phyloP scores from a whole-genome alignment of 2,329 filamentous ascomycete species.

The Basipetospora chlamydospora region DNA sequence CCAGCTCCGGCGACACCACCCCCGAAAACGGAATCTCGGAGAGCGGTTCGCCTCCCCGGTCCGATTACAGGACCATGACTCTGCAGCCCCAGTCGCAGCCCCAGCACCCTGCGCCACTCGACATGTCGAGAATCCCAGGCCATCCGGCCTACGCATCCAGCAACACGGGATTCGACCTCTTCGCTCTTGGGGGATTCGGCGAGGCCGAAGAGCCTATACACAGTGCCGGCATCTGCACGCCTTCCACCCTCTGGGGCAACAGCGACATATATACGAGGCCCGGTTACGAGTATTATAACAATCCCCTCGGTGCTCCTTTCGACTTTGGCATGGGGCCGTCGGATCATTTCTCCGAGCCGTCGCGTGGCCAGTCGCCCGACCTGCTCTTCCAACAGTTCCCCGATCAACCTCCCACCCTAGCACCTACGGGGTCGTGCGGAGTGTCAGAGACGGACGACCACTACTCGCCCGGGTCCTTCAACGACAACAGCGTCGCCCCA shows the following conservation, averaged over 20 bases:
- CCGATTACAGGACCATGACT: conserved; percentile 37
- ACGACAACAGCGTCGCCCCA: conserved; percentile 10
- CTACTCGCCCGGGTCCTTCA: neutral
- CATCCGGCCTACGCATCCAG: conserved; percentile 31
- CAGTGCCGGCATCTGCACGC: conserved; percentile 45
- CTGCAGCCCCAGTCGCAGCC: too few species aligned
- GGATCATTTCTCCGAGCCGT: too few species aligned
- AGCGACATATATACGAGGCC: conserved; percentile 15
- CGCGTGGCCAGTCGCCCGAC: conserved; percentile 3
- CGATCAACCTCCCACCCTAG: conserved; percentile 21
- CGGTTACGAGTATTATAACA: too few species aligned
- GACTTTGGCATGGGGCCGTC: too few species aligned
- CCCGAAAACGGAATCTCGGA: conserved; percentile 18
- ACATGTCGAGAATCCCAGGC: conserved; percentile 38
- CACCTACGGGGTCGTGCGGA: conserved; percentile 41
- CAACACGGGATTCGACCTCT: conserved; percentile 35
- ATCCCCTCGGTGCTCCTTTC: too few species aligned
- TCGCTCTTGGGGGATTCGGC: conserved; percentile 27
- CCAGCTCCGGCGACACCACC: conserved; percentile 2
- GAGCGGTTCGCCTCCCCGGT: conserved; percentile 39
- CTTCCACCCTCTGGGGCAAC: conserved; percentile 22
- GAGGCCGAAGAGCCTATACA: conserved; percentile 44
- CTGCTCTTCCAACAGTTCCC: conserved; percentile 23
- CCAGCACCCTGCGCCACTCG: conserved; percentile 34
- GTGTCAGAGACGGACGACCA: conserved; percentile 52